Conservation (phyloP, 148 eudicot species). For the Diospyros kaki region DNA sequence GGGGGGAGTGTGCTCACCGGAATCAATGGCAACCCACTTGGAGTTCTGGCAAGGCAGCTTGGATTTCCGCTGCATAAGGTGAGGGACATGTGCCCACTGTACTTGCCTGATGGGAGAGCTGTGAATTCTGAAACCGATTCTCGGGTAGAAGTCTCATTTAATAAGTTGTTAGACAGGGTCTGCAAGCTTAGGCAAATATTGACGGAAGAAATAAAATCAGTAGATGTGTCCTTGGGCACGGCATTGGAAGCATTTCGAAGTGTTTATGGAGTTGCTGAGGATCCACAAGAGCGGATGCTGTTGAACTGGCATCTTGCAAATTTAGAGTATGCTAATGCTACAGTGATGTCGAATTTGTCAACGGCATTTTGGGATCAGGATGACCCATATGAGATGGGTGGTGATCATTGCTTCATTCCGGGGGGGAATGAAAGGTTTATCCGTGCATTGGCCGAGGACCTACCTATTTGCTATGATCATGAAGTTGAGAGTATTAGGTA, state of each 20-base stretch:
- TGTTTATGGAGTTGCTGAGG: slow-evolving; percentile 68
- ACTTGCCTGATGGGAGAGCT: slow-evolving; percentile 74
- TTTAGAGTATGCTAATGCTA: slow-evolving; percentile 91
- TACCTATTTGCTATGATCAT: slow-evolving; percentile 65
- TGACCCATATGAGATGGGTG: slow-evolving; percentile 97
- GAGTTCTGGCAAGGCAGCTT: slow-evolving; percentile 82
- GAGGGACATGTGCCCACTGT: slow-evolving; percentile 88
- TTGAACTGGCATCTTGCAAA: slow-evolving; percentile 97
- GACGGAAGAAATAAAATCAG: slow-evolving; percentile 74
- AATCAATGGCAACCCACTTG: slow-evolving; percentile 91
- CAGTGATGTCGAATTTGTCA: slow-evolving; percentile 73
- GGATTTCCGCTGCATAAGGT: slow-evolving; percentile 92
- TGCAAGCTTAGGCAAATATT: slow-evolving; percentile 93
- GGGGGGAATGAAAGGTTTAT: slow-evolving; percentile 93
- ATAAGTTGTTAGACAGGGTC: slow-evolving; percentile 91
- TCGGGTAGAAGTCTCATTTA: slow-evolving; percentile 63
- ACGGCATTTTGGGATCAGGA: slow-evolving; percentile 99
- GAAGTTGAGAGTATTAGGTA: slow-evolving; percentile 60
- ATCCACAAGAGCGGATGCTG: slow-evolving; percentile 73
- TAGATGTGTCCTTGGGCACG: slow-evolving; percentile 76
- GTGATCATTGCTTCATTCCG: slow-evolving; percentile 94
- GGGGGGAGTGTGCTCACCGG: slow-evolving; percentile 96
- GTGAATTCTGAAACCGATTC: slow-evolving; percentile 78
- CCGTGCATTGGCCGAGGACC: slow-evolving; percentile 74
- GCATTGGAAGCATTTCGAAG: slow-evolving; percentile 81